Base-by-base conservation (phyloP, 2,329 filamentous ascomycete species). In the Trichoderma breve region DNA sequence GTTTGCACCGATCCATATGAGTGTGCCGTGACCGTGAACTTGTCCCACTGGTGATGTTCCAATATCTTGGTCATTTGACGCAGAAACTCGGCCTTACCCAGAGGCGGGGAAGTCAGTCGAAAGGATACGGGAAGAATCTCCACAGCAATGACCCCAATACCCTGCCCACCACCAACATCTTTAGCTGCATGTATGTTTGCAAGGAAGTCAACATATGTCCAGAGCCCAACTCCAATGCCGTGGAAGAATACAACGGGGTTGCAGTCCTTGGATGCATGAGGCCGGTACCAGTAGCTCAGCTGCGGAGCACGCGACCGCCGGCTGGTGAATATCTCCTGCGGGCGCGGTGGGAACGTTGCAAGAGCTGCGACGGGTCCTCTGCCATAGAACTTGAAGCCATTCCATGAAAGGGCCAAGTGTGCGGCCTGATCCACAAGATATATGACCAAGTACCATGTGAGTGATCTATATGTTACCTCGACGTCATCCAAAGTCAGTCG, bases 161-260 rank as follows among this genome's bases (percentile, higher is more conserved):
- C 81, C 12, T 83, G 85, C 12, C 83, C 85, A 0, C 76, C 71
- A 1, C 74, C 74, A 4, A 76, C 74, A 6, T 73, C 74, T 1
- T 74, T 76, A n/a, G 77, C 75, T 4, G 76, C 73, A 73, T 85
- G 83, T 51, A 92, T 79, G 64, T 86, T 84, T 39, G 80, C 78
- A 2, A 93, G 81, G 76, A 91, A 91, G 18, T 81, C 78, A 14
- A 85, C 81, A 75, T 93, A 92, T 0, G 90, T 86, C 77, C 87
- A 87, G 2, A 93, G 84, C 0, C 91, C 91, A 71, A 93, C 84
- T 55, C 91, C 90, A 63, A 93, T 92, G 18, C 91, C 91, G 75
- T 93, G 91, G 62, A 93, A 84, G 80, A 92, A 93, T 4, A 93
- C 80, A 8, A 93, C 80, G 0, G 91, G 91, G 0, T 87, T 80